These are phyloP conservation scores for Geosmithia flava DNA, from an alignment of 2,329 filamentous ascomycete species.

Conservation along the genomic window DNA sequence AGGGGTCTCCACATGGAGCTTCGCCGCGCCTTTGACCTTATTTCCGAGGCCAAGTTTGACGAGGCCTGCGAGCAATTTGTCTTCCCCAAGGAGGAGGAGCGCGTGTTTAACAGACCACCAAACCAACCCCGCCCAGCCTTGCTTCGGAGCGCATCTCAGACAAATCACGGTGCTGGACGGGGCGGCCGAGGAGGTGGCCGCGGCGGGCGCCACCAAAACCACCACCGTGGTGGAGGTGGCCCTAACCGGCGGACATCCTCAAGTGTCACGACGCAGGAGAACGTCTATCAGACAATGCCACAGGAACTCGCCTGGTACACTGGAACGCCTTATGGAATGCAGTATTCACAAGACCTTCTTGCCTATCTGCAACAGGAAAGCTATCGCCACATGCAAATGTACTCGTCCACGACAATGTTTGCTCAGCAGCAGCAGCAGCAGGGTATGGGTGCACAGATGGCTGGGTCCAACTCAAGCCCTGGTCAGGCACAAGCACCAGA, in stretches of 20 bases:
- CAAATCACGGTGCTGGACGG: constrained; percentile 39
- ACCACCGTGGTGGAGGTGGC: constrained; percentile 15
- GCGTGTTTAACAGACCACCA: constrained; percentile 44
- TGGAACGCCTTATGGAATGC: constrained; percentile 20
- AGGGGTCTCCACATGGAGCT: constrained; percentile 83
- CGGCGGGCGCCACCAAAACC: constrained; percentile 32
- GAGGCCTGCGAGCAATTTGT: constrained; percentile 81
- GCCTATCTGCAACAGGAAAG: constrained; percentile 26
- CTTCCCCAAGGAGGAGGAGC: constrained; percentile 73
- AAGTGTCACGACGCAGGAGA: constrained; percentile 36
- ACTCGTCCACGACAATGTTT: constrained; percentile 19
- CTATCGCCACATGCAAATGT: constrained; percentile 20
- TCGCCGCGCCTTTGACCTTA: constrained; percentile 72
- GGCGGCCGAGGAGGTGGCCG: constrained; percentile 35
- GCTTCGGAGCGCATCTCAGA: constrained; percentile 48
- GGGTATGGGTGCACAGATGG: constrained; percentile 16
- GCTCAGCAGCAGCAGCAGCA: constrained; percentile 20
- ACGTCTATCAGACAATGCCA: constrained; percentile 29
- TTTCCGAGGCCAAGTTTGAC: constrained; percentile 66
- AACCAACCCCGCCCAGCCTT: constrained; percentile 42
- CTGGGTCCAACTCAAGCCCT: constrained; percentile 7
- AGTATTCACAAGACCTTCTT: constrained; percentile 18
- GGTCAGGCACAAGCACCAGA: constrained; percentile 24
- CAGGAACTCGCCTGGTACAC: constrained; percentile 40
- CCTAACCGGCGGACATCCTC: constrained; percentile 40